phyloP scores from a whole-genome alignment of 1,139 yeast genomes.

The Sugiyamaella pinicola region DNA sequence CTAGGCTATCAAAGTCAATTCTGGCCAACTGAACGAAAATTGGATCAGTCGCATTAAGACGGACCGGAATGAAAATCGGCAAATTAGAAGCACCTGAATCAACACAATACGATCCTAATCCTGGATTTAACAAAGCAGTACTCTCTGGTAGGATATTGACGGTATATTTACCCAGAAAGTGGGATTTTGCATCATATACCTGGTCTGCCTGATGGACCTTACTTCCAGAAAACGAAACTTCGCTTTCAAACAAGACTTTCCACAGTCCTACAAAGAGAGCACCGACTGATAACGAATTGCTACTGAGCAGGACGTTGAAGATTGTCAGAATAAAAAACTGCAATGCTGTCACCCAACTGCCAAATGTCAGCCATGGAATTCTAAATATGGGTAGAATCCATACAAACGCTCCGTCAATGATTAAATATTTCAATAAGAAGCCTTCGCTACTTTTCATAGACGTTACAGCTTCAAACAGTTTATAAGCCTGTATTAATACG shows the following conservation, averaged over 20 bases:
- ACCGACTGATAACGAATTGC: conserved; percentile 49
- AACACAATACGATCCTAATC: conserved; percentile 64
- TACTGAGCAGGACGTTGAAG: conserved; percentile 46
- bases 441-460: conserved; percentile 50
- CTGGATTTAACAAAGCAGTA: conserved; percentile 81
- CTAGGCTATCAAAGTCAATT: conserved; percentile 59
- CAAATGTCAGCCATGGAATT: conserved; percentile 70
- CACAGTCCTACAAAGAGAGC: conserved; percentile 52
- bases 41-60: conserved; percentile 80
- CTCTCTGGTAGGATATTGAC: conserved; percentile 91
- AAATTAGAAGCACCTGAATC: conserved; percentile 44
- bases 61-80: conserved; percentile 61
- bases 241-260: conserved; percentile 56
- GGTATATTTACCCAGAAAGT: conserved; percentile 82
- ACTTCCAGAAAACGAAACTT: conserved; percentile 67
- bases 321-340: conserved; percentile 44
- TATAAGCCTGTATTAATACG: conserved; percentile 75
- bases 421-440: conserved; percentile 68
- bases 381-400: conserved; percentile 72
- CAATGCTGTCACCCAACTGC: conserved; percentile 42
- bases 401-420: conserved; percentile 70
- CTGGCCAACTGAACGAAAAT: conserved; percentile 67
- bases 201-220: conserved; percentile 44
- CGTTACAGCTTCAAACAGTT: conserved; percentile 65
- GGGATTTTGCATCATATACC: conserved; percentile 63